These are phyloP conservation scores for Coleophoma cylindrospora DNA, from an alignment of 2,329 filamentous ascomycete genomes.

Conservation along the genomic window DNA sequence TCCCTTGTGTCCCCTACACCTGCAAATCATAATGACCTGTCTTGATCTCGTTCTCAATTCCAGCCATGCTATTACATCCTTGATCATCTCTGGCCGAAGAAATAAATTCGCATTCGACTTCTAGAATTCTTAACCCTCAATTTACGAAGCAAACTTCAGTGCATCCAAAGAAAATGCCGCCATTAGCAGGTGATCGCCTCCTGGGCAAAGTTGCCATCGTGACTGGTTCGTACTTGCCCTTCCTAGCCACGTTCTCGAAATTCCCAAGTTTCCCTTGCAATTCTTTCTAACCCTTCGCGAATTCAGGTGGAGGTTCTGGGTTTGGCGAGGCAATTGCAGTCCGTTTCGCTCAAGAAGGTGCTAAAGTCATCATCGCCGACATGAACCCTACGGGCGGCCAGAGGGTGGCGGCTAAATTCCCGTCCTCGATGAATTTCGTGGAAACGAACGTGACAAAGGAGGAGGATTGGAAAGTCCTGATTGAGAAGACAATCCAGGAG, in stretches of 20 bases:
- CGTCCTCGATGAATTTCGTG: constrained; percentile 29
- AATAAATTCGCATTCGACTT: too few relatives aligned
- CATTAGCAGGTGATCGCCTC: constrained; percentile 28
- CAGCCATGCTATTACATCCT: too few relatives aligned
- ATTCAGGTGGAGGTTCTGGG: constrained; percentile 50
- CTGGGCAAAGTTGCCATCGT: constrained; percentile 51
- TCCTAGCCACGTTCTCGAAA: background rate
- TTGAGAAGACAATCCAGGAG: constrained; percentile 37
- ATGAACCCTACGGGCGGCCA: constrained; percentile 48
- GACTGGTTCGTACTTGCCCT: constrained; percentile 33
- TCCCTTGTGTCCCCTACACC: too few relatives aligned
- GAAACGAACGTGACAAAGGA: constrained; percentile 44
- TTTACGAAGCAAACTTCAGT: background rate
- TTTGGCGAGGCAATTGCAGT: constrained; percentile 59
- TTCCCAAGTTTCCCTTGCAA: constrained; percentile 9
- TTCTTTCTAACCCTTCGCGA: constrained; percentile 12
- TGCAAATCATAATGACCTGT: too few relatives aligned
- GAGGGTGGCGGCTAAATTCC: constrained; percentile 34
- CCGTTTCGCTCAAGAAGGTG: constrained; percentile 55
- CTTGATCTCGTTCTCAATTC: too few relatives aligned
- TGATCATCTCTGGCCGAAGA: too few relatives aligned
- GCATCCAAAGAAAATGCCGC: background rate
- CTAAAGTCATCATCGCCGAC: constrained; percentile 57
- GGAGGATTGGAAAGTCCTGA: constrained; percentile 46
- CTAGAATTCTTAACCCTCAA: too few relatives aligned